Conservation (phyloP, 805 yeast genomes). For the Myxozyma udenii region DNA sequence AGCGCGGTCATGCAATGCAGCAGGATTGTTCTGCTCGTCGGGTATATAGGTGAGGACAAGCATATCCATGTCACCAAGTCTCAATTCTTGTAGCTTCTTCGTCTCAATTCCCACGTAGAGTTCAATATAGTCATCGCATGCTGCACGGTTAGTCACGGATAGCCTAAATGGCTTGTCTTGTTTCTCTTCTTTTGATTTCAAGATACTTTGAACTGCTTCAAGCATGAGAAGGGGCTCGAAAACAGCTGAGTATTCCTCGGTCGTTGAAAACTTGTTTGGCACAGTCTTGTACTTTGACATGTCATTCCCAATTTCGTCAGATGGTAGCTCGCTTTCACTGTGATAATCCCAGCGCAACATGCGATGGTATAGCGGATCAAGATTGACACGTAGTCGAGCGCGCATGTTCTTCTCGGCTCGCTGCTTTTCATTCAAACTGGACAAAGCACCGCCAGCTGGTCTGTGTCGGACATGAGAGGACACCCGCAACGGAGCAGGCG, state of each 20-base stretch:
- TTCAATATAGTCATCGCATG: conserved; percentile 84
- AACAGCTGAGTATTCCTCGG: conserved; percentile 61
- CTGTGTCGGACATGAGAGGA: conserved; percentile 11
- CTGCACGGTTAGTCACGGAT: conserved; percentile 72
- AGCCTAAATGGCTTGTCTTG: conserved; percentile 62
- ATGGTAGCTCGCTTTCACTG: conserved; percentile 55
- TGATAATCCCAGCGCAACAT: conserved; percentile 77
- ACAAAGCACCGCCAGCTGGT: conserved; percentile 6
- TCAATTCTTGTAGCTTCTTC: conserved; percentile 48
- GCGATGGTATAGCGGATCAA: conserved; percentile 67
- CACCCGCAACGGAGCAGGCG: conserved; percentile 21
- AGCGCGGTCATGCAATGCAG: conserved; percentile 4
- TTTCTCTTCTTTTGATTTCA: conserved; percentile 62
- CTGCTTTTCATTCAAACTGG: conserved; percentile 45
- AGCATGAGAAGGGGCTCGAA: conserved; percentile 79
- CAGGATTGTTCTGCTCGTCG: conserved; percentile 33
- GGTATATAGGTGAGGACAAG: conserved; percentile 59
- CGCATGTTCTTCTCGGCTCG: conserved; percentile 75
- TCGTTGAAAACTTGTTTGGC: conserved; percentile 53
- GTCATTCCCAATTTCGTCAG: conserved; percentile 42
- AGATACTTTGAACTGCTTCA: conserved; percentile 92
- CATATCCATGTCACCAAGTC: conserved; percentile 72
- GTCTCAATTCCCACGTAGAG: conserved; percentile 70
- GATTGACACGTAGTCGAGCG: conserved; percentile 68
- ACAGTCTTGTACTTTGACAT: conserved; percentile 46